Base-by-base conservation (phyloP, 805 yeast species). In the Teunomyces aglyptinius region DNA sequence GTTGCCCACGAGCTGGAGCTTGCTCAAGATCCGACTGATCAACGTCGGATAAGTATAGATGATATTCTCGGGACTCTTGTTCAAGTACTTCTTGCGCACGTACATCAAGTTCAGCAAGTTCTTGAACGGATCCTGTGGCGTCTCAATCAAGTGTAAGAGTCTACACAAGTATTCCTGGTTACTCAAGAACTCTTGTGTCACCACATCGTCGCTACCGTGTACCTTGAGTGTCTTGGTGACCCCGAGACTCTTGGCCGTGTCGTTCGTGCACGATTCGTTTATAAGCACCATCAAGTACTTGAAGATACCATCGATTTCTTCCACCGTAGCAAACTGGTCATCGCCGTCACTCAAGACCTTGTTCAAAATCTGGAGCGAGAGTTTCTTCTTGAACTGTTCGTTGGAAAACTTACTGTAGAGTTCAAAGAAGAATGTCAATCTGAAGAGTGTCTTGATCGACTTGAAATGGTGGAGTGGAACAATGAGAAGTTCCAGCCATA, bases 1-100 rank as follows among this genome's bases (percentile, higher is more conserved):
- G 18, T 57, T 56, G 2, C 76, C 75, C 8, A 64, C 59, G 6
- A 68, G 70, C 54, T 87, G 77, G 24, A 87, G 76, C 19, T 86
- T 65, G 57, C 75, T 77, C 55, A 89, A 71, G 16, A 83, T 77
- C 43, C 75, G 75, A 44, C 82, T 75, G 22, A 90, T 78, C 35
- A 92, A 66, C 1, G 96, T 78, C 3, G 96, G 96, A 60, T 83
- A 87, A 0, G 94, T 85, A 59, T 75, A 81, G 50, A 76, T 76
- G 36, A 82, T 76, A 52, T 82, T 81, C 28, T 64, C 69, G 1
- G 75, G 74, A n/a, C 85, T 85, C 29, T 76, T 75, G 43, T 73
- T 64, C 44, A 87, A 70, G 35, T 76, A 75, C 48, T 72, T 74
- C 49, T 67, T 71, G 41, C 70, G 57, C 31, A 70, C 57, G 45